Evolutionary conservation across 768 basidiomycete species (phyloP).

Genomic region (Roridomyces roridus): DNA sequence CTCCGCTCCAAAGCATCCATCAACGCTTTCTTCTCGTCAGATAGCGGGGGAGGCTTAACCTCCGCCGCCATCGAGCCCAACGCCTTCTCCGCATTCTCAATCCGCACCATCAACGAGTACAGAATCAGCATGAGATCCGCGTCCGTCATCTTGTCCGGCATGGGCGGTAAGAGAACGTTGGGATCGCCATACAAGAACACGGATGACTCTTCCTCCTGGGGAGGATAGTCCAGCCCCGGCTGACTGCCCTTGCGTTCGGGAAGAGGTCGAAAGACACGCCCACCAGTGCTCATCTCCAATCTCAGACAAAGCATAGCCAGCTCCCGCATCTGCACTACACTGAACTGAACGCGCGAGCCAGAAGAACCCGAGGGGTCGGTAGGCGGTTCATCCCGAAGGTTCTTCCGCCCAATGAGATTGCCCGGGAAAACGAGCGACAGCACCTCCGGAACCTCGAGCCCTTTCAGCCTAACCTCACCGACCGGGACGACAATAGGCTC

Average conservation of each 20-base stretch:
- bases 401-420: slow-evolving; percentile 73
- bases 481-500: slow-evolving; percentile 74
- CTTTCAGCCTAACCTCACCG: slow-evolving; percentile 93
- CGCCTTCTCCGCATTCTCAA: slow-evolving; percentile 71
- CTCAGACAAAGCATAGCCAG: slow-evolving; percentile 78
- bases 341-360: slow-evolving; percentile 66
- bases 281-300: slow-evolving; percentile 76
- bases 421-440: slow-evolving; percentile 86
- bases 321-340: slow-evolving; percentile 75
- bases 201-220: slow-evolving; percentile 33
- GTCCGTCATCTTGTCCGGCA: slow-evolving; percentile 75
- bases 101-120: slow-evolving; percentile 75
- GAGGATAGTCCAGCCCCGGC: slow-evolving; percentile 16
- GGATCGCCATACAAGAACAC: slow-evolving; percentile 63
- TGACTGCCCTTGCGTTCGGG: slow-evolving; percentile 54
- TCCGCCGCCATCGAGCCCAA: slow-evolving; percentile 35
- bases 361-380: slow-evolving; percentile 39
- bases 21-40: slow-evolving; percentile 35
- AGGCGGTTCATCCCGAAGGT: slow-evolving; percentile 47
- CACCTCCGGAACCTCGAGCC: slow-evolving; percentile 88
- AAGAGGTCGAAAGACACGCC: slow-evolving; percentile 59
- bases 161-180: slow-evolving; percentile 66
- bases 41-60: slow-evolving; percentile 17
- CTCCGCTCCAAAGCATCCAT: slow-evolving; percentile 41
- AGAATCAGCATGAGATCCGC: slow-evolving; percentile 75